These are phyloP conservation scores for Colletotrichum noveboracense DNA, from an alignment of 2,329 filamentous ascomycete genomes.

Conservation along the genomic window DNA sequence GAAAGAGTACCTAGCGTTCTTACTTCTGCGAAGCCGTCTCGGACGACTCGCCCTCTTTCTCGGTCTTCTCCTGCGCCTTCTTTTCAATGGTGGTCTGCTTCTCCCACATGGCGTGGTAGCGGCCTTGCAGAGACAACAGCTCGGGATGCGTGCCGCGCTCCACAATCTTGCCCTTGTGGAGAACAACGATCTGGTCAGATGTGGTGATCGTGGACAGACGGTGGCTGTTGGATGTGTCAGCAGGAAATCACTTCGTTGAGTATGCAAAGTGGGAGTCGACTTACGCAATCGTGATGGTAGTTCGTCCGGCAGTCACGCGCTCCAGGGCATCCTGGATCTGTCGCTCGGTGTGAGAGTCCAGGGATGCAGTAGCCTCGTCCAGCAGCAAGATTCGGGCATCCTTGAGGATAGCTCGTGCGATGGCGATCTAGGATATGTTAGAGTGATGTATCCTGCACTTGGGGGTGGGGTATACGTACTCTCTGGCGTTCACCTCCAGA, in stretches of 20 bases:
- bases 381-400: constrained; percentile 73
- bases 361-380: constrained; percentile 74
- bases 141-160: constrained; percentile 56
- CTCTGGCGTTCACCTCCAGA: constrained; percentile 68
- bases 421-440: constrained; percentile 46
- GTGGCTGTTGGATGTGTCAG: constrained; percentile 40
- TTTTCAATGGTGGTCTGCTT: constrained; percentile 52
- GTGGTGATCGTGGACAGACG: constrained; percentile 62
- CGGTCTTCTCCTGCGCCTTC: constrained; percentile 24
- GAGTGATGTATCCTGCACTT: neutral
- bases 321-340: constrained; percentile 61
- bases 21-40: constrained; percentile 12
- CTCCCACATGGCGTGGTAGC: constrained; percentile 59
- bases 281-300: constrained; percentile 58
- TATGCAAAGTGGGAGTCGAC: constrained; percentile 3
- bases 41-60: constrained; percentile 16
- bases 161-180: constrained; percentile 54
- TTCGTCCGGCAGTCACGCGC: constrained; percentile 51
- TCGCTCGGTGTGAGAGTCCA: constrained; percentile 66
- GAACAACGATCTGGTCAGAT: constrained; percentile 60
- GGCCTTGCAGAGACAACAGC: constrained; percentile 47
- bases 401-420: constrained; percentile 71
- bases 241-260: neutral
- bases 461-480: constrained; percentile 30
- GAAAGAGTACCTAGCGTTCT: neutral